These are phyloP conservation scores for Casuarina cunninghamiana DNA, from an alignment of 306 rosid genomes.

Conservation along the genomic window DNA sequence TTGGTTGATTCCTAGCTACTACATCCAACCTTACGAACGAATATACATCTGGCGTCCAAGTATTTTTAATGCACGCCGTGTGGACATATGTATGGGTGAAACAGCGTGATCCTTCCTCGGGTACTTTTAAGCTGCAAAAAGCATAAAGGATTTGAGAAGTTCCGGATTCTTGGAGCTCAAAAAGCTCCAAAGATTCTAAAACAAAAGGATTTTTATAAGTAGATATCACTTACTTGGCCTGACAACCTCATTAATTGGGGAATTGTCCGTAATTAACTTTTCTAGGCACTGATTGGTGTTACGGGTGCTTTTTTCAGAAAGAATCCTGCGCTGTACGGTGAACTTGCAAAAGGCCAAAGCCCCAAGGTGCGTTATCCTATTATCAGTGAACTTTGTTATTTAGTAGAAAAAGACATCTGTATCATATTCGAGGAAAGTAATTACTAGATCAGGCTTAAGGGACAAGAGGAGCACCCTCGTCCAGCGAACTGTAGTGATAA, in stretches of 20 bases:
- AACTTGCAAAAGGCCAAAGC: constrained; percentile 80
- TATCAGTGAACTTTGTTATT: background rate
- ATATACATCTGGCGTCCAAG: background rate
- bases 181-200: background rate
- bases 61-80: background rate
- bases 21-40: no score
- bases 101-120: background rate
- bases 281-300: background rate
- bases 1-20: background rate
- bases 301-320: constrained; percentile 46
- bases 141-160: background rate
- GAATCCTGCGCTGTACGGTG: constrained; percentile 60
- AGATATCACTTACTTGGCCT: background rate
- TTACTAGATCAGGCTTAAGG: no score
- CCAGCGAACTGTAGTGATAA: no score
- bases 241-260: background rate
- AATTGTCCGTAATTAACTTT: background rate
- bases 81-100: background rate
- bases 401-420: background rate
- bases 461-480: no score
- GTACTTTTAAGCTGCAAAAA: background rate
- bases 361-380: constrained; percentile 65
- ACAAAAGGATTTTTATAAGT: background rate
- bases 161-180: background rate
- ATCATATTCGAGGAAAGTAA: background rate